Conservation (phyloP, 176 grass and related monocot species). For the Dendrocalamus sinicus region DNA sequence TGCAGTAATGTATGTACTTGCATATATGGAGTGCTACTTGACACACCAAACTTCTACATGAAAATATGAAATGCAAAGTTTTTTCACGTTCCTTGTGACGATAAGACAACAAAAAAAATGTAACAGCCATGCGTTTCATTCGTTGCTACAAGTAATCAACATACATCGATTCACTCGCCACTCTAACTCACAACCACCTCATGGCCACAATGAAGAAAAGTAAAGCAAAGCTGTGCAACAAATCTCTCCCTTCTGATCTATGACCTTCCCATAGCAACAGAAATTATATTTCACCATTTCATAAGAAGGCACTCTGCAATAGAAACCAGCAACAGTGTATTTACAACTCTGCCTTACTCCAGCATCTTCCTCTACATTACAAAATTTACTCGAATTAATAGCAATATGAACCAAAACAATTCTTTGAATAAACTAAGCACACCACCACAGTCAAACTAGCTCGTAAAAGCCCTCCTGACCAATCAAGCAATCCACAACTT, state of each 20-base stretch:
- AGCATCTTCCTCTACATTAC: constrained; percentile 43
- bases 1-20: constrained; percentile 13
- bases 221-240: not conserved
- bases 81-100: not conserved
- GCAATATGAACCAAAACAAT: constrained; percentile 42
- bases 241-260: constrained; percentile 1
- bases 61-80: not conserved
- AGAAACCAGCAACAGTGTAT: constrained; percentile 41
- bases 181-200: not conserved
- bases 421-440: constrained; percentile 42
- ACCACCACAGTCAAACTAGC: constrained; percentile 22
- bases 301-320: not conserved
- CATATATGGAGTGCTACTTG: not conserved
- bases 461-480: not conserved
- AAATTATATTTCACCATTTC: not conserved
- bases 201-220: not conserved
- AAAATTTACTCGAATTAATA: constrained; percentile 37
- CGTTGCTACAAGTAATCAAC: not conserved
- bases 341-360: constrained; percentile 36
- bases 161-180: not conserved
- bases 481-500: constrained; percentile 39
- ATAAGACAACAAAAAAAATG: not conserved
- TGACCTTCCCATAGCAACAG: not conserved
- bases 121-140: not conserved
- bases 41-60: not conserved